Evolutionary conservation across 257 asterid genomes (phyloP), one percentile per base, ranked within the genome.

Genomic region (Striga asiatica): DNA sequence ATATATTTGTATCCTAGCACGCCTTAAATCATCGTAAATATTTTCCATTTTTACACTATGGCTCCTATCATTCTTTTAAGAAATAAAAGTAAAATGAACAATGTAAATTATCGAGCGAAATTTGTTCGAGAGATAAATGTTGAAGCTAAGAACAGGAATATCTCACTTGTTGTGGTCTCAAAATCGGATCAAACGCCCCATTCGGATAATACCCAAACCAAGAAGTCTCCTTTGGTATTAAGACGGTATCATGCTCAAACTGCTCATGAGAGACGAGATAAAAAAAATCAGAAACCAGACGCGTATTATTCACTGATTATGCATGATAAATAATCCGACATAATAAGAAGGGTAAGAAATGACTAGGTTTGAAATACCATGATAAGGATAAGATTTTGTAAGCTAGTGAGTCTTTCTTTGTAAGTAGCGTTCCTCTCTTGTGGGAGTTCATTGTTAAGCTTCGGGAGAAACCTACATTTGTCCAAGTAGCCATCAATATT

Each of bases 151-250:
- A n/a, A n/a, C n/a, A n/a, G 0, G 18, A 43, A 16, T 17, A 5
- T 42, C 71, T n/a, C n/a, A 88, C 97, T 95, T 81, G 70, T 68
- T 82, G 75, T 2, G 94, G 83, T 16, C 84, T 67, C 81, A 85
- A 69, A 64, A 81, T 47, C 27, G 91, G 96, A 37, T 42, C 50
- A 65, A 89, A 89, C 38, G 77, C 81, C 31, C 98, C 98, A 68
- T 86, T 91, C 8, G 96, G 92, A 71, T 89, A 89, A 69, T 81
- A 89, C 56, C 96, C 98, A 56, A 89, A 89, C 98, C 95, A 89
- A 27, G 98, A 35, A n/a, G 98, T 89, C 77, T 89, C 95, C 74
- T 84, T 86, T 9, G 98, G 96, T 70, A 89, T 82, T 75, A 89
- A 50, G 28, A 89, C 93, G 13, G 98, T 83, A 45, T 89, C 98